Percentiles rank a stretch among this genome's conserved stretches.
These are phyloP conservation scores for Lenzites betulinus DNA, from an alignment of 768 basidiomycete species.

Conservation along the genomic window DNA sequence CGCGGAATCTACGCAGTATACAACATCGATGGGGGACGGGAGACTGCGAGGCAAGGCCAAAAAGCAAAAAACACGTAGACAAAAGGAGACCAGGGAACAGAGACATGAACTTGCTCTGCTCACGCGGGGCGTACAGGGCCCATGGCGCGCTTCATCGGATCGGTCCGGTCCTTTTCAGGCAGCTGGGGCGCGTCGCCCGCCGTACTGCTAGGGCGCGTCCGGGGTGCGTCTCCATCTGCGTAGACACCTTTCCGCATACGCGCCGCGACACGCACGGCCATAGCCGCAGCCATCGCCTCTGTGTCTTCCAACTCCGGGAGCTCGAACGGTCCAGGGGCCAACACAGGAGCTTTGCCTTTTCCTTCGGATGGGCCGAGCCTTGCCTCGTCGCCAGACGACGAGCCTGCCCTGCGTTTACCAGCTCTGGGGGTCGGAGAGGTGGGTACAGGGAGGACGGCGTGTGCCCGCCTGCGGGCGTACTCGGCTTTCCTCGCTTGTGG, in stretches of 20 bases:
- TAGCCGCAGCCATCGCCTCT: constrained; percentile 16
- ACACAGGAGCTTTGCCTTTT: constrained; percentile 6
- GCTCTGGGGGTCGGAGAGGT: constrained; percentile 7
- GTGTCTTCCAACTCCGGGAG: constrained; percentile 22
- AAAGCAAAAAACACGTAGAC: not conserved
- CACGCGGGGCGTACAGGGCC: constrained; percentile 13
- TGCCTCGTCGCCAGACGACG: constrained; percentile 12
- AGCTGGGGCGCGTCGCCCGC: constrained; percentile 6
- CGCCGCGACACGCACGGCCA: constrained; percentile 18
- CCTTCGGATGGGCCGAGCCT: not conserved
- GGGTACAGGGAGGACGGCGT: not conserved
- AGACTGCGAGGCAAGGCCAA: not conserved
- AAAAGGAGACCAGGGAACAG: not conserved
- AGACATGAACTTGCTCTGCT: not conserved
- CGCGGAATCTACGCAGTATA: constrained; percentile 1
- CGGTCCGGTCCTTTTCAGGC: constrained; percentile 28
- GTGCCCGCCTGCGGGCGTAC: constrained; percentile 18
- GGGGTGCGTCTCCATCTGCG: constrained; percentile 14
- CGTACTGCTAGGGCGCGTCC: constrained; percentile 21
- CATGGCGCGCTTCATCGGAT: constrained; percentile 27
- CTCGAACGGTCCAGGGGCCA: constrained; percentile 1
- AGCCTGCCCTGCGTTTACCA: constrained; percentile 4
- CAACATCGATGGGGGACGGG: not conserved
- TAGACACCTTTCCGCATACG: constrained; percentile 18
- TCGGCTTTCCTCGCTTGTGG: constrained; percentile 37